These are phyloP conservation scores for Laguncularia racemosa DNA, from an alignment of 345 rosid species.

Conservation along the genomic window DNA sequence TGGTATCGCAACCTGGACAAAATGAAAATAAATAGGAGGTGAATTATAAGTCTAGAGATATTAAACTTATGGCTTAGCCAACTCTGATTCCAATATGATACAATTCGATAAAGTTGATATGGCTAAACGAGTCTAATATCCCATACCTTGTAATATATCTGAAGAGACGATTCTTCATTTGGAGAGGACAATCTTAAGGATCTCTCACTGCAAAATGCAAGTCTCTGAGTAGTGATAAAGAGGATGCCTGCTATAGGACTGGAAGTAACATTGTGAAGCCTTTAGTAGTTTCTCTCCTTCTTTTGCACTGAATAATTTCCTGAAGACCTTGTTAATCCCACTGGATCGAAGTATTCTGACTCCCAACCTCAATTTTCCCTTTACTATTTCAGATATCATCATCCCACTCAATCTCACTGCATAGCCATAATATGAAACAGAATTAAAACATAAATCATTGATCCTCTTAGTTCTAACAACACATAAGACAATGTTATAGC, in stretches of 20 bases:
- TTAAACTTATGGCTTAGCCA: not conserved
- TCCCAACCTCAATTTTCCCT: constrained; percentile 32
- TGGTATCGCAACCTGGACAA: constrained; percentile 29
- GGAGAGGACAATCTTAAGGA: constrained; percentile 24
- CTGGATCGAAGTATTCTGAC: constrained; percentile 30
- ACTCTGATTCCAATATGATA: too few species aligned
- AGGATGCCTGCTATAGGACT: constrained; percentile 42
- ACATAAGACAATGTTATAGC: not conserved
- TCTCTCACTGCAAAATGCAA: constrained; percentile 41
- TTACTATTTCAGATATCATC: constrained; percentile 18
- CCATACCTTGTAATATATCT: constrained; percentile 25
- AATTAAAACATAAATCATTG: not conserved
- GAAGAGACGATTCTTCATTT: constrained; percentile 17
- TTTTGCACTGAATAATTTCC: constrained; percentile 15
- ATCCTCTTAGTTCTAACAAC: too few species aligned
- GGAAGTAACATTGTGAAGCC: constrained; percentile 27
- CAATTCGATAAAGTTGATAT: not conserved
- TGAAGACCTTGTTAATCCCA: constrained; percentile 27
- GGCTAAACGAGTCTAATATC: not conserved
- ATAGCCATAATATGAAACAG: not conserved
- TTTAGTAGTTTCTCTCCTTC: constrained; percentile 30
- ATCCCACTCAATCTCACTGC: constrained; percentile 31
- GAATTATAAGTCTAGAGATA: not conserved
- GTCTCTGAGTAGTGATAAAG: constrained; percentile 29
- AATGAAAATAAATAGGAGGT: not conserved